These are phyloP conservation scores for Xerocomus brunneocitrinus DNA, from an alignment of 768 basidiomycete genomes.

Conservation along the genomic window DNA sequence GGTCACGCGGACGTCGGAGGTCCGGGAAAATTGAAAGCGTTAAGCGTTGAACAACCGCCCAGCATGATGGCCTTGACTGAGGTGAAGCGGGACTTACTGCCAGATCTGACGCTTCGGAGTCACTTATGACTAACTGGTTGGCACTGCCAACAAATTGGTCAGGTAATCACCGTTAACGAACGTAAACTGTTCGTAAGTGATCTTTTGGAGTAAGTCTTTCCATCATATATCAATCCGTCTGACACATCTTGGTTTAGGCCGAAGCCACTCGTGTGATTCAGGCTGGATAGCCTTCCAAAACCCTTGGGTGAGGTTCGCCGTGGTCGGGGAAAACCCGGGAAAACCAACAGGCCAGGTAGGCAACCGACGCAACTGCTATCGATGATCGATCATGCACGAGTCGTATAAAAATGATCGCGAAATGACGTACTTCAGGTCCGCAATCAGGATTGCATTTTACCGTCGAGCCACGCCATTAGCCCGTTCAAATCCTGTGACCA, in stretches of 20 bases:
- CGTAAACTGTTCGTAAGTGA: no score
- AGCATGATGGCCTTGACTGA: no score
- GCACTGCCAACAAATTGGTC: no score
- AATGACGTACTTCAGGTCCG: constrained; percentile 5
- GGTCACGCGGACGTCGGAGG: no score
- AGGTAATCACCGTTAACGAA: no score
- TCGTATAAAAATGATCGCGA: neutral
- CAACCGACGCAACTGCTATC: constrained; percentile 16
- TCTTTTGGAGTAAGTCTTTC: no score
- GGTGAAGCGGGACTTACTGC: no score
- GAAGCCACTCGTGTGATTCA: neutral
- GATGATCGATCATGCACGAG: neutral
- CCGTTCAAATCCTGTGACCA: constrained; percentile 8
- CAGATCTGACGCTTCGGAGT: no score
- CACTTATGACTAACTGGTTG: no score
- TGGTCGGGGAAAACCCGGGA: neutral
- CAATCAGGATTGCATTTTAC: constrained; percentile 17
- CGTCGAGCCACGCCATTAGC: constrained; percentile 20
- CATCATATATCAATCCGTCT: neutral
- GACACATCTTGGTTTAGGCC: constrained; percentile 12
- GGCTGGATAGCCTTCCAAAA: neutral
- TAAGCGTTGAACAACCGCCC: no score
- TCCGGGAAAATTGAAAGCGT: no score
- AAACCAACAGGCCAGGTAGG: constrained; percentile 14
- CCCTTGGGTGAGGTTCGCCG: neutral